Conservation (phyloP, 2,329 filamentous ascomycete species). For the Scedosporium minutisporum region DNA sequence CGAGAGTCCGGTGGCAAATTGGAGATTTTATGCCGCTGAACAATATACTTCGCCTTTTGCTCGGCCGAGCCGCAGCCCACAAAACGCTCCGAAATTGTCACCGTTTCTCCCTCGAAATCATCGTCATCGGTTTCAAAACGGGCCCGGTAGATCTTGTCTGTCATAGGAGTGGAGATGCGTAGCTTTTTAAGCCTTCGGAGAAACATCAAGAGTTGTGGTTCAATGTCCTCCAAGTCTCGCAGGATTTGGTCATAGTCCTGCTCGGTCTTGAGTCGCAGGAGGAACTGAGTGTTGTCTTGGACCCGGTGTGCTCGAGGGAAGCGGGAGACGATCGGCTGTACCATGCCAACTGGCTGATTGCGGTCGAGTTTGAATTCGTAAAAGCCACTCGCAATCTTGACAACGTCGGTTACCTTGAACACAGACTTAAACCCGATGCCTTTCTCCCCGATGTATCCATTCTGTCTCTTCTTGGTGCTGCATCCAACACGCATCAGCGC, state of each 20-base stretch:
- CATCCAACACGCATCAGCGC: conserved; percentile 21
- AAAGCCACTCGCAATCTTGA: conserved; percentile 19
- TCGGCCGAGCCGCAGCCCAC: too few species aligned
- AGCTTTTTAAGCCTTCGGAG: conserved; percentile 13
- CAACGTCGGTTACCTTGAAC: conserved; percentile 21
- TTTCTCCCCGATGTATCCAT: conserved; percentile 24
- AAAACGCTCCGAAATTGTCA: not conserved
- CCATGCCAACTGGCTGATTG: conserved; percentile 21
- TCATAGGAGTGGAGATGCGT: conserved; percentile 5
- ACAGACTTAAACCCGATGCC: conserved; percentile 28
- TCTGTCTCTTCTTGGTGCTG: conserved; percentile 21
- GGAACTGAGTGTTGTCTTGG: conserved; percentile 1
- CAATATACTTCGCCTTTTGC: not conserved
- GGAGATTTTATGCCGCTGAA: not conserved
- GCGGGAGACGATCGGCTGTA: conserved; percentile 15
- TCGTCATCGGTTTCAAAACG: not conserved
- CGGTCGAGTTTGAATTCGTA: conserved; percentile 22
- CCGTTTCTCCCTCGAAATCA: not conserved
- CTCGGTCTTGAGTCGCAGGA: not conserved
- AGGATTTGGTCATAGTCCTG: conserved; percentile 8
- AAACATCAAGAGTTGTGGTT: conserved; percentile 18
- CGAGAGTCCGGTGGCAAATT: not conserved
- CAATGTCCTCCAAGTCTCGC: conserved; percentile 12
- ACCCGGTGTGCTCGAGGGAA: not conserved
- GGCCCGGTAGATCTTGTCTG: not conserved